These are phyloP conservation scores for Elasticomyces elasticus DNA, from an alignment of 495 filamentous ascomycete genomes.

Conservation along the genomic window DNA sequence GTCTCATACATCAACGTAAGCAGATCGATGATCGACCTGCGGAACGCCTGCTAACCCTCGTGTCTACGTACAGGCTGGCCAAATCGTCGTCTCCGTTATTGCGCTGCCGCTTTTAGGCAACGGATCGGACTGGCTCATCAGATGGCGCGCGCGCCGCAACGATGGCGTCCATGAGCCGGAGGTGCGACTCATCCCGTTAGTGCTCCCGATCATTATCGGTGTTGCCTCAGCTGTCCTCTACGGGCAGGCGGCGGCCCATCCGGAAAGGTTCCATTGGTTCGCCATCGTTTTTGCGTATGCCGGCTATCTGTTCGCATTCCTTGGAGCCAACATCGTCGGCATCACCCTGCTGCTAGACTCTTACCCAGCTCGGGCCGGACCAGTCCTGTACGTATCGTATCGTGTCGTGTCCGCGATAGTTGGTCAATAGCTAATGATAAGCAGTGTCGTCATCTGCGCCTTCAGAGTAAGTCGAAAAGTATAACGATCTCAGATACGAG, in stretches of 20 bases:
- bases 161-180: constrained; percentile 21
- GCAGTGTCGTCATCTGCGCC: constrained; percentile 37
- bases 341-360: constrained; percentile 35
- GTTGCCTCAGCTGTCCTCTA: constrained; percentile 28
- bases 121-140: constrained; percentile 24
- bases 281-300: constrained; percentile 29
- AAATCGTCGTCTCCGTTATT: constrained; percentile 28
- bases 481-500: too few species aligned
- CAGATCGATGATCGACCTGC: too few species aligned
- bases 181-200: constrained; percentile 26
- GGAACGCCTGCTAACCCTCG: too few species aligned
- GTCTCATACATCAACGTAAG: too few species aligned
- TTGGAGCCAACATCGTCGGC: constrained; percentile 34
- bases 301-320: constrained; percentile 34
- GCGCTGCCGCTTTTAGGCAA: constrained; percentile 32
- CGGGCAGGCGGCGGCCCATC: constrained; percentile 28
- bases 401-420: too few species aligned
- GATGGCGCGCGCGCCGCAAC: constrained; percentile 12
- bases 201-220: constrained; percentile 30
- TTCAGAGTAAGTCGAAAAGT: too few species aligned
- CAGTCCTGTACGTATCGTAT: too few species aligned
- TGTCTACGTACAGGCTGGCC: constrained; percentile 33
- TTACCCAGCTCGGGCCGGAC: constrained; percentile 31
- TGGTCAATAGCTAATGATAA: too few species aligned
- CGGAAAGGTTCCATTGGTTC: constrained; percentile 32